These are phyloP conservation scores for Lactarius deliciosus DNA, from an alignment of 768 basidiomycete species.

Conservation along the genomic window DNA sequence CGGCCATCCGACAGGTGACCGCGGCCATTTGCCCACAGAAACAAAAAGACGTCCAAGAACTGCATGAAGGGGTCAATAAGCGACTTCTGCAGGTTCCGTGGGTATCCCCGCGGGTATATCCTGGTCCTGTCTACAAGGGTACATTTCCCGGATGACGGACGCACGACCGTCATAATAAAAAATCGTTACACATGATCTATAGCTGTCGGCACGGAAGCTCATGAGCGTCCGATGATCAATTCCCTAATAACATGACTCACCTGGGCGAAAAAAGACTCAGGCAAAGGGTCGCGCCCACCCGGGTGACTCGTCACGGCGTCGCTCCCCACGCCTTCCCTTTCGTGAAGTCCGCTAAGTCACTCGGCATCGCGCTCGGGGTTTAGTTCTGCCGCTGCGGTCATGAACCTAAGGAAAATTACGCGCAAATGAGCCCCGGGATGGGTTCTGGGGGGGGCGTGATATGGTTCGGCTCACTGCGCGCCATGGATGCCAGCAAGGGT, in stretches of 20 bases:
- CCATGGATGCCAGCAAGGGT: slow-evolving; percentile 77
- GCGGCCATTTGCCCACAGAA: slow-evolving; percentile 25
- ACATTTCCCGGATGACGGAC: slow-evolving; percentile 23
- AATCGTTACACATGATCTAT: slow-evolving; percentile 20
- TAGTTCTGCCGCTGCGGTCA: slow-evolving; percentile 49
- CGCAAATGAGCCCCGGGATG: not conserved
- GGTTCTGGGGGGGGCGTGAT: not conserved
- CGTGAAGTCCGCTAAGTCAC: not conserved
- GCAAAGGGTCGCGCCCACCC: not conserved
- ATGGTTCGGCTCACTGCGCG: slow-evolving; percentile 60
- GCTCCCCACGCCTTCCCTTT: not conserved
- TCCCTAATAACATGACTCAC: slow-evolving; percentile 13
- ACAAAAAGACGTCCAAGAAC: slow-evolving; percentile 27
- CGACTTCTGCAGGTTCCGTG: slow-evolving; percentile 13
- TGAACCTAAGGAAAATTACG: slow-evolving; percentile 40
- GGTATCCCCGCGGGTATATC: slow-evolving; percentile 28
- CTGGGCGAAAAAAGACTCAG: not conserved
- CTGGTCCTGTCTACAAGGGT: slow-evolving; percentile 13
- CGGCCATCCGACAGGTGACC: slow-evolving; percentile 22
- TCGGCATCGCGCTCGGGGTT: slow-evolving; percentile 35
- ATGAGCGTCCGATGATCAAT: slow-evolving; percentile 15
- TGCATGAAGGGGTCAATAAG: slow-evolving; percentile 21
- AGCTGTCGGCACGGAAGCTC: slow-evolving; percentile 8
- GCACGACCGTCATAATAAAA: slow-evolving; percentile 7
- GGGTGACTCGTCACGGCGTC: slow-evolving; percentile 2